Base-by-base conservation (phyloP, 2,329 filamentous ascomycete species). In the Polytolypa hystricis region DNA sequence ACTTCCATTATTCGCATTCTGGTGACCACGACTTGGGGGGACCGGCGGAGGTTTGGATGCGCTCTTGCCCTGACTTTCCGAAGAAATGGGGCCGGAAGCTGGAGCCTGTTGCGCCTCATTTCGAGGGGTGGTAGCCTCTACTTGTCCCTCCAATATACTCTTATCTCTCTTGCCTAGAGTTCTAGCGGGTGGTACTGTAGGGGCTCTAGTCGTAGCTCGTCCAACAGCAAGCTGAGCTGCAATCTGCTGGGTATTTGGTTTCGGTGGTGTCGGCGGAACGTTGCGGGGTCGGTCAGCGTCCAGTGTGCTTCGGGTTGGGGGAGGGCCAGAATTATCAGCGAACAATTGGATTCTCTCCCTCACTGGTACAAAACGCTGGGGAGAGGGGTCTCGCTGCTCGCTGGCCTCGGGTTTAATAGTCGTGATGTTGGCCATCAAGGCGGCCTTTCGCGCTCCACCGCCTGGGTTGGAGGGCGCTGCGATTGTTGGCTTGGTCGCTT, bases 291-390 rank as follows among this genome's bases (percentile, higher is more conserved):
- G 43, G 29, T 37, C 45, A 35, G 39, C 45, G n/a, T 41, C 35
- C 16, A 38, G 39, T 36, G 33, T 12, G 19, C 41, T 21, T n/a
- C 38, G 38, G 4, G 41, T 25, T 21, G 16, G 38, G 11, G 40
- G 28, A 2, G 47, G 31, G 9, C 46, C 44, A 16, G 48, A 45
- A 34, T 44, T 47, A 16, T 46, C 43, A 15, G 51, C 49, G 39
- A 60, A 59, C 34, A 40, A 48, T 32, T 54, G 54, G 33, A 62
- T 58, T 40, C 55, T 62, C 40, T 60, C 56, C 43, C 44, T 60
- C 27, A 64, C 60, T 4, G 57, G 55, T 15, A 48, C 46, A 42
- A 55, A 52, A 4, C 54, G 57, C n/a, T 44, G 45, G 18, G 43
- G 37, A 7, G 50, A 45, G 3, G 51, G 47, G 27, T 46, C 48